Evolutionary conservation across 768 basidiomycete species (phyloP).

Genomic region (Suillus sp.): DNA sequence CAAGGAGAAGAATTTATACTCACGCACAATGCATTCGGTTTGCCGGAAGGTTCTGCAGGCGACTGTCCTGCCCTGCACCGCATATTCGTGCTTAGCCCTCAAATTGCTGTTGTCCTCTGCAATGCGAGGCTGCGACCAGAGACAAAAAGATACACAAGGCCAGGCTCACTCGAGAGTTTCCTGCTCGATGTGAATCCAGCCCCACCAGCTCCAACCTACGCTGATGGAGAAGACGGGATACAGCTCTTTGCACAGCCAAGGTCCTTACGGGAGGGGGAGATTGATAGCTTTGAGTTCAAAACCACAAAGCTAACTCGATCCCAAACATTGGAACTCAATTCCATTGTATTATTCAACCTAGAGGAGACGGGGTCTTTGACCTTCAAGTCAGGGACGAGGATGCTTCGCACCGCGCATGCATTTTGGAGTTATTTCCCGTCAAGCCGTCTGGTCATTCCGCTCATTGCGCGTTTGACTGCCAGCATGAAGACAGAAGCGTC

Average conservation of each 20-base stretch:
- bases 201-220: constrained; percentile 1
- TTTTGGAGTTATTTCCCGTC: background rate
- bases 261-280: constrained; percentile 8
- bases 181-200: constrained; percentile 8
- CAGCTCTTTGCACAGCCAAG: background rate
- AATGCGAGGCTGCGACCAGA: constrained; percentile 19
- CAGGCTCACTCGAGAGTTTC: background rate
- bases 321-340: constrained; percentile 13
- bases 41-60: constrained; percentile 36
- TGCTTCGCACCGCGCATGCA: constrained; percentile 10
- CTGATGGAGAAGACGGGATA: background rate
- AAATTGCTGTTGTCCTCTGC: constrained; percentile 34
- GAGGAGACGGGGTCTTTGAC: constrained; percentile 7
- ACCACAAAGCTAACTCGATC: constrained; percentile 29
- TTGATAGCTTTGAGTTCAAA: constrained; percentile 32
- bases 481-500: background rate
- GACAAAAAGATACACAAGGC: no score
- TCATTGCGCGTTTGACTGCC: background rate
- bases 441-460: background rate
- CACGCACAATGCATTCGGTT: constrained; percentile 33
- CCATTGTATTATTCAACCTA: constrained; percentile 10
- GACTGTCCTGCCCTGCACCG: constrained; percentile 28
- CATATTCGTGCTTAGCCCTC: constrained; percentile 40
- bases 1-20: constrained; percentile 37
- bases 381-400: constrained; percentile 9